Evolutionary conservation across 768 basidiomycete species (phyloP), one percentile per base, ranked within the genome.

Genomic region (Pholiota molesta): DNA sequence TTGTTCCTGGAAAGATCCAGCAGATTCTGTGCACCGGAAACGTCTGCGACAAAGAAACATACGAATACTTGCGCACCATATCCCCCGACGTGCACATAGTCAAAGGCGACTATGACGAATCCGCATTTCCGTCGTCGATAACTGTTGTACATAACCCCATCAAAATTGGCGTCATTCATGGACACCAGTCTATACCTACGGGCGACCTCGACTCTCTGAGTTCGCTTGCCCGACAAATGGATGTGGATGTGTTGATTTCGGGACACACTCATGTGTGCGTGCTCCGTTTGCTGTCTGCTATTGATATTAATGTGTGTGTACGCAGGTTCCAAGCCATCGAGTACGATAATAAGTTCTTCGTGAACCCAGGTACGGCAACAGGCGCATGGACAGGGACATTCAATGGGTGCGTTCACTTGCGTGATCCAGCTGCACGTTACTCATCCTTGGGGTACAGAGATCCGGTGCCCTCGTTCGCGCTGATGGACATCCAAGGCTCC

Each of bases 1-100:
- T 99, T 56, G 89, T 94, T 5, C 92, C 92, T 19, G 97, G 97
- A 21, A 99, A 99, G 76, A 99, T 99, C 49, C 94, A 96, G 64
- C 97, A 99, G 75, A 97, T 99, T 62, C 81, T 99, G 26, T 97
- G 95, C 74, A 99, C 97, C 0, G 97, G 97, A 52, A 99, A 99
- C 73, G 90, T 98, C 23, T 96, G 94, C 74, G 97, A 99, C 78
- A 89, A 90, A 70, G 97, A 99, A 76, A 99, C 97, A 7, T 95
- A 92, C 75, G 97, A 98, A 68, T 99, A 97, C 79, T 82, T 99
- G 23, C 83, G 94, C 66, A 95, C 93, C 14, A 92, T 99, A n/a
- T 90, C 93, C 17, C 88, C 92, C 10, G 97, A 98, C 70, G 92
- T 99, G 7, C 84, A 92, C 66, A 90, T 95, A 45, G 97, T 96